A percentile compares a stretch with the other conserved stretches of the same genome.
Conservation (phyloP, 345 rosid genomes). For the Populus alba region DNA sequence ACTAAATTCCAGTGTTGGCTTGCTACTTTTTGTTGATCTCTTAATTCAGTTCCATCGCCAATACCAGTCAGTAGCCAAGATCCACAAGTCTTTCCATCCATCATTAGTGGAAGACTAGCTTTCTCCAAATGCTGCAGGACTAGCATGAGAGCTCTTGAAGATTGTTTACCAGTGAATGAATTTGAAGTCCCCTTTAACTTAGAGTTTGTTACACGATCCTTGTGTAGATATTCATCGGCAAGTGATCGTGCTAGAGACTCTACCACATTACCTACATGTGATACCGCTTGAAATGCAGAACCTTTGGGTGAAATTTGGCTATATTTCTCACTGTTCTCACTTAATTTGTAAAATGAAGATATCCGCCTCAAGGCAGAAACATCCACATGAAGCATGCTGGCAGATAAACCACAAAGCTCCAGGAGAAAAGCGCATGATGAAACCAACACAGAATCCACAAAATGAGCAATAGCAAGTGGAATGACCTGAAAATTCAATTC, state of each 20-base stretch:
- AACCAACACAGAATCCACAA: slow-evolving; percentile 75
- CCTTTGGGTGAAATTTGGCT: slow-evolving; percentile 54
- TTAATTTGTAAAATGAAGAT: slow-evolving; percentile 63
- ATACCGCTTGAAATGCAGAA: slow-evolving; percentile 51
- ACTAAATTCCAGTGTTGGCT: slow-evolving; percentile 92
- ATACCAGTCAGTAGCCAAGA: slow-evolving; percentile 81
- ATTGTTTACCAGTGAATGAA: slow-evolving; percentile 32
- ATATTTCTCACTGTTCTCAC: slow-evolving; percentile 40
- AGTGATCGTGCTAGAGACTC: slow-evolving; percentile 84
- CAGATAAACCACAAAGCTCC: slow-evolving; percentile 91
- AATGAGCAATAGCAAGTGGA: slow-evolving; percentile 89
- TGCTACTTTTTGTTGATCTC: slow-evolving; percentile 82
- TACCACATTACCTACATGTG: slow-evolving; percentile 57
- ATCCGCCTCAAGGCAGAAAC: slow-evolving; percentile 80
- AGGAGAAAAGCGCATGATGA: slow-evolving; percentile 81
- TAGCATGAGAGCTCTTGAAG: slow-evolving; percentile 63
- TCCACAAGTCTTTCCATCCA: slow-evolving; percentile 79
- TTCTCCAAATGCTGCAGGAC: slow-evolving; percentile 89
- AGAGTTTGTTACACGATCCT: slow-evolving; percentile 38
- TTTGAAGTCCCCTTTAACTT: slow-evolving; percentile 42
- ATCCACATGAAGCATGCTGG: slow-evolving; percentile 77
- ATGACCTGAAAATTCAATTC: slow-evolving; percentile 53
- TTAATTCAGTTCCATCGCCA: slow-evolving; percentile 82
- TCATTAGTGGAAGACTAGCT: slow-evolving; percentile 75
- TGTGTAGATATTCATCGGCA: slow-evolving; percentile 72